Percentiles rank a stretch among this genome's conserved stretches.
These are phyloP conservation scores for Phytophthora citrophthora DNA, from an alignment of 352 stramenopile genomes.

Conservation along the genomic window DNA sequence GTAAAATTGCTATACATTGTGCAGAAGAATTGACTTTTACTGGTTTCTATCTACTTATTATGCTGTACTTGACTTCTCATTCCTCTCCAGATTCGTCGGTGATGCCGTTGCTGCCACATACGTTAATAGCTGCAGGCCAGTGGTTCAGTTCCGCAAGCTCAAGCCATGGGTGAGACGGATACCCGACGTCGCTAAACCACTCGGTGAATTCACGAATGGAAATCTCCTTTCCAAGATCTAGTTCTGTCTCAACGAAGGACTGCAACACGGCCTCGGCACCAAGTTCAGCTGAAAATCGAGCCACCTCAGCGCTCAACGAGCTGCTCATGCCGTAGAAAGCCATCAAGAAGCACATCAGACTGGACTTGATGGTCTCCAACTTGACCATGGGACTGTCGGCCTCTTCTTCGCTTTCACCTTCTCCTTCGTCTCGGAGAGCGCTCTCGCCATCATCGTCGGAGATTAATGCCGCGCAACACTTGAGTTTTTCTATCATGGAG, in stretches of 20 bases:
- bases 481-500: slow-evolving; percentile 61
- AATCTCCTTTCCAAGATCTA: slow-evolving; percentile 52
- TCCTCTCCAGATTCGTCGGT: slow-evolving; percentile 36
- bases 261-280: slow-evolving; percentile 73
- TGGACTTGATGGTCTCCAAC: slow-evolving; percentile 66
- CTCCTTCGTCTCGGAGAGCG: slow-evolving; percentile 23
- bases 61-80: neutral
- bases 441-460: slow-evolving; percentile 38
- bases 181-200: slow-evolving; percentile 77
- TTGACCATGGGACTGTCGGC: slow-evolving; percentile 34
- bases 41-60: slow-evolving; percentile 22
- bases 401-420: slow-evolving; percentile 29
- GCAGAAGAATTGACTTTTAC: slow-evolving; percentile 3
- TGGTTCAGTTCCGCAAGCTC: slow-evolving; percentile 80
- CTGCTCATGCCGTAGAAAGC: slow-evolving; percentile 86
- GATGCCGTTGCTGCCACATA: slow-evolving; percentile 56
- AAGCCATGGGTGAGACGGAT: slow-evolving; percentile 77
- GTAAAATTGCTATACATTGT: slow-evolving; percentile 18
- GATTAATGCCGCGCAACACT: slow-evolving; percentile 51
- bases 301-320: slow-evolving; percentile 73
- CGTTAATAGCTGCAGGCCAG: slow-evolving; percentile 80
- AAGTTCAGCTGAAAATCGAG: slow-evolving; percentile 71
- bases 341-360: slow-evolving; percentile 82
- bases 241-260: slow-evolving; percentile 45
- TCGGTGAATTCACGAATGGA: slow-evolving; percentile 72